Base-by-base conservation (phyloP, 257 asterid species). In the Mitragyna speciosa region DNA sequence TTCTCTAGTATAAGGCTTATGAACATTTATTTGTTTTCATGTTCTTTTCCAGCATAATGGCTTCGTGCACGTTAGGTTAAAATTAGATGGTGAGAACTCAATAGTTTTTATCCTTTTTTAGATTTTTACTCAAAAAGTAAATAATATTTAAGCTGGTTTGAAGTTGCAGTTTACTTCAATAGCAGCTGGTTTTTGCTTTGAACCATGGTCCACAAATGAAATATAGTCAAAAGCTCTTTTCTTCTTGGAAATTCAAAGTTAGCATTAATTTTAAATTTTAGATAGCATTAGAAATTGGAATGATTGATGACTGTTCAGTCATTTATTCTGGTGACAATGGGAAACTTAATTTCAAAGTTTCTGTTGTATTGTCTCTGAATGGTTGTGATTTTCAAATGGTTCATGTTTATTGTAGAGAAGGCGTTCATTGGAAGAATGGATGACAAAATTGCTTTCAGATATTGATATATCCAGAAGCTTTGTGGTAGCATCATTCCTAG, bases 391-490 rank as follows among this genome's bases (percentile, higher is more conserved):
- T 24, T 26, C 16, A 36, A 26, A 47, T 66, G 59, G 78, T 81
- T 84, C 77, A 72, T 73, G 67, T 81, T 82, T 79, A 63, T 77
- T 87, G 81, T 92, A 96, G 99, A 89, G 99, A 67, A 89, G 98
- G 84, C 89, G 85, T 80, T 88, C 94, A 78, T 88, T 96, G 90
- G 99, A 91, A 87, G 97, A 89, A 83, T 96, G 99, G 99, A 89
- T 94, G 92, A 47, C 93, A 80, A 94, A 88, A 82, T 84, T 92
- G 89, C 90, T 96, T 67, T 96, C 97, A 70, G 98, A 94, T 84
- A 91, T 94, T 84, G 97, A 94, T 77, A 65, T 92, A 66, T 92
- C 99, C 73, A 90, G 98, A 89, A 91, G 94, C 87, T 84, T 88
- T 30, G 88, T 79, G 56, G 96, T 91, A 47, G 99, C 99, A 20